phyloP scores from a whole-genome alignment of 1,139 yeast genomes.

The Yamadazyma sp. region DNA sequence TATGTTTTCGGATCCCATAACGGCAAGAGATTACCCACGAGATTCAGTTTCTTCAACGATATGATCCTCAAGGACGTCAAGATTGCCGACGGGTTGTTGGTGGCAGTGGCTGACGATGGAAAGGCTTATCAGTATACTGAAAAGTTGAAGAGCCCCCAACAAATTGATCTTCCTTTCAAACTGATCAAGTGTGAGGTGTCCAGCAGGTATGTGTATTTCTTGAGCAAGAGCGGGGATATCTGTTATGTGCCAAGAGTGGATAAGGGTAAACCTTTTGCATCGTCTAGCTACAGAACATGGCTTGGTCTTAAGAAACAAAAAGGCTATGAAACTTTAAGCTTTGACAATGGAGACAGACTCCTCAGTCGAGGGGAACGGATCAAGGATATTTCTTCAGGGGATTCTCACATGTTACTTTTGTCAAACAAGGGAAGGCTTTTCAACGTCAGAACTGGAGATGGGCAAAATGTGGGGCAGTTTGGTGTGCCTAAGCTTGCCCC shows the following conservation, averaged over 20 bases:
- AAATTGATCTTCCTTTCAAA: constrained; percentile 36
- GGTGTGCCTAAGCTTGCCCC: constrained; percentile 77
- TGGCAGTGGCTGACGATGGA: constrained; percentile 71
- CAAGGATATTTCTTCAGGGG: constrained; percentile 57
- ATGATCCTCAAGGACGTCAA: constrained; percentile 59
- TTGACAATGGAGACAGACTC: constrained; percentile 6
- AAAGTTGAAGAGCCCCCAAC: constrained; percentile 26
- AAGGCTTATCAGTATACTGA: constrained; percentile 64
- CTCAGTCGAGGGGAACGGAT: constrained; percentile 48
- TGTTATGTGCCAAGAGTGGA: constrained; percentile 47
- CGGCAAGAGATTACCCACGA: constrained; percentile 51
- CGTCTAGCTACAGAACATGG: constrained; percentile 20
- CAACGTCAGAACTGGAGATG: constrained; percentile 56
- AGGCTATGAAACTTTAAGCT: constrained; percentile 5
- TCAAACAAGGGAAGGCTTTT: constrained; percentile 64
- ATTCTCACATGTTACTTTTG: constrained; percentile 62
- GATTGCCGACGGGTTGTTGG: constrained; percentile 48
- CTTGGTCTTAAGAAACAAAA: constrained; percentile 11
- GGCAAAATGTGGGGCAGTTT: constrained; percentile 67
- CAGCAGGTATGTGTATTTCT: constrained; percentile 56
- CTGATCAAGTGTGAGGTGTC: constrained; percentile 56
- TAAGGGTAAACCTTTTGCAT: constrained; percentile 5
- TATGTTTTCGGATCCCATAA: constrained; percentile 39
- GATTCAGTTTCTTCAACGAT: constrained; percentile 66
- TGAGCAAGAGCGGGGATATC: constrained; percentile 54